Evolutionary conservation across 495 filamentous ascomycete genomes (phyloP).

Genomic region (Penicillium riverlandense): DNA sequence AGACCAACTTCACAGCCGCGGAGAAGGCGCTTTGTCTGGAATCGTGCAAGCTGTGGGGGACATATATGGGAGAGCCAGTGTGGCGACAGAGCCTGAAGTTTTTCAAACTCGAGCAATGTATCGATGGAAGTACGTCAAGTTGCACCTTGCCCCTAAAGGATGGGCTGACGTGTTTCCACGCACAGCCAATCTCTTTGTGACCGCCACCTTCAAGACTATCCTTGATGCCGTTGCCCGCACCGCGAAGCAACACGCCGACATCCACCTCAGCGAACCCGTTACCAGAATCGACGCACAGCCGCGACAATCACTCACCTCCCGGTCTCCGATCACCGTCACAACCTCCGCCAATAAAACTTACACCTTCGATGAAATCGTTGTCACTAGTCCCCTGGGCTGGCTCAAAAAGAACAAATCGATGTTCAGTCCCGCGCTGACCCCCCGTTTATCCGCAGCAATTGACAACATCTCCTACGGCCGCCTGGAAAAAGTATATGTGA

Average conservation of each 20-base stretch:
- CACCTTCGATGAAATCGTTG: conserved; percentile 75
- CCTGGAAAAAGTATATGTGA: conserved; percentile 89
- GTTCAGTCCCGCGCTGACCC: conserved; percentile 65
- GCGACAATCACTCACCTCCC: conserved; percentile 3
- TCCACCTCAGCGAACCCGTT: conserved; percentile 53
- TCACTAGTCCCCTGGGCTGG: conserved; percentile 85
- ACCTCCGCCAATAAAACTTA: conserved; percentile 46
- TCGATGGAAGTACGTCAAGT: conserved; percentile 67
- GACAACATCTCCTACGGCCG: conserved; percentile 74
- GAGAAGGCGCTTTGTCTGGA: conserved; percentile 51
- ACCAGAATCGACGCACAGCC: conserved; percentile 35
- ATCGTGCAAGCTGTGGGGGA: conserved; percentile 73
- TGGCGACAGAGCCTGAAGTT: conserved; percentile 79
- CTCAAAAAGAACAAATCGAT: conserved; percentile 66
- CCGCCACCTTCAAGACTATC: conserved; percentile 76
- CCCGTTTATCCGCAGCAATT: conserved; percentile 63
- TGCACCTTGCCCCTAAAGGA: too few relatives aligned
- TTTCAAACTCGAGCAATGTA: conserved; percentile 88
- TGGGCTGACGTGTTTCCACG: neutral
- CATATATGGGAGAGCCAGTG: conserved; percentile 76
- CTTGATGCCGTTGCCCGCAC: conserved; percentile 58
- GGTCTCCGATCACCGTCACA: conserved; percentile 38
- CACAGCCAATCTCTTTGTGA: conserved; percentile 82
- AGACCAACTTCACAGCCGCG: conserved; percentile 43
- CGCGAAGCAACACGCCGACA: conserved; percentile 52